phyloP scores from a whole-genome alignment of 2,329 filamentous ascomycete species.

The Elsinoe australis region DNA sequence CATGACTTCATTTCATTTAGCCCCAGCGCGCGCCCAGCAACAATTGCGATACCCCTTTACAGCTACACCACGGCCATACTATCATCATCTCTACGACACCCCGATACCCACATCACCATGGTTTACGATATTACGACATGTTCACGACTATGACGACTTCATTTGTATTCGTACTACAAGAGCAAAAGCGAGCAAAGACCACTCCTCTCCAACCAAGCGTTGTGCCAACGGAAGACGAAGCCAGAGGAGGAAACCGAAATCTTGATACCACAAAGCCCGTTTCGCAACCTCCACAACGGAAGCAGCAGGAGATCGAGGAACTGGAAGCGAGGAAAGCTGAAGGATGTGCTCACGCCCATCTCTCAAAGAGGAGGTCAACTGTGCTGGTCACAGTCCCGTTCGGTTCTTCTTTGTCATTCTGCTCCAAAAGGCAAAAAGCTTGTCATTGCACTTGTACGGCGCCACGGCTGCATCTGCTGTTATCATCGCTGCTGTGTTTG shows the following conservation, averaged over 20 bases:
- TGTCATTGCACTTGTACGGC: neutral
- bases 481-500: neutral
- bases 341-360: neutral
- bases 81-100: neutral
- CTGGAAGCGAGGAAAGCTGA: neutral
- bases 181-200: slow-evolving; percentile 6
- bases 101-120: neutral
- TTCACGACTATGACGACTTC: slow-evolving; percentile 2
- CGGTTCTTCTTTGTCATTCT: slow-evolving; percentile 1
- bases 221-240: neutral
- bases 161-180: slow-evolving; percentile 8
- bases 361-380: too few species aligned
- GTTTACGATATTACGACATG: neutral
- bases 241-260: neutral
- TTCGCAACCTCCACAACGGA: neutral
- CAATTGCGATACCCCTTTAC: neutral
- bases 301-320: neutral
- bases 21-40: slow-evolving; percentile 9
- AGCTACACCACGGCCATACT: neutral
- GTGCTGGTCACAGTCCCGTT: slow-evolving; percentile 7
- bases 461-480: neutral
- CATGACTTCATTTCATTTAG: too few species aligned
- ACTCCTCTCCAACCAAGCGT: too few species aligned
- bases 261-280: too few species aligned
- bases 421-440: neutral